phyloP scores from a whole-genome alignment of 306 rosid species.

The Psophocarpus tetragonolobus region DNA sequence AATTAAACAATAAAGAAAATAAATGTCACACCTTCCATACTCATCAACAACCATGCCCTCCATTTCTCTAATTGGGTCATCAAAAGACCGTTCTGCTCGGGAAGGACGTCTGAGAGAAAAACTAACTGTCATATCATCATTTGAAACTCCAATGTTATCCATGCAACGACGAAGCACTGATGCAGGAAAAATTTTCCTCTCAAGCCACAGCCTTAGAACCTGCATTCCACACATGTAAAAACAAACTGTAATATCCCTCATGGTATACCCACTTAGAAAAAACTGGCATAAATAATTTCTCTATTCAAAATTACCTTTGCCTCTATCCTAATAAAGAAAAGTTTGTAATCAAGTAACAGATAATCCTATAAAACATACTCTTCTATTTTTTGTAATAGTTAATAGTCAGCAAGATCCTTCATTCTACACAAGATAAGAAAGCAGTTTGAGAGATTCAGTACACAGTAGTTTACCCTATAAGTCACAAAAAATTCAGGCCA shows the following conservation, averaged over 20 bases:
- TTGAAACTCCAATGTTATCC: slow-evolving; percentile 77
- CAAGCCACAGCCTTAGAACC: slow-evolving; percentile 91
- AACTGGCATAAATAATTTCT: not conserved
- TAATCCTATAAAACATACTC: slow-evolving; percentile 5
- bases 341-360: not conserved
- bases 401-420: not conserved
- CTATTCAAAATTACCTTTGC: slow-evolving; percentile 12
- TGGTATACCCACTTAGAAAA: not conserved
- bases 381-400: not conserved
- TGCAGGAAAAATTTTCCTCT: slow-evolving; percentile 79
- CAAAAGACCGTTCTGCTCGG: slow-evolving; percentile 82
- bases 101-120: slow-evolving; percentile 72
- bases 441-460: not conserved
- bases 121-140: slow-evolving; percentile 62
- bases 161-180: slow-evolving; percentile 69
- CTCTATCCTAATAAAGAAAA: not conserved
- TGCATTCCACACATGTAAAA: slow-evolving; percentile 36
- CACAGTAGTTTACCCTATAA: not conserved
- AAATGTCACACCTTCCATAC: slow-evolving; percentile 71
- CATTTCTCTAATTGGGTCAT: slow-evolving; percentile 92
- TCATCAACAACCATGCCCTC: slow-evolving; percentile 94
- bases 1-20: not conserved
- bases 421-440: not conserved
- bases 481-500: not conserved
- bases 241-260: not conserved